These are phyloP conservation scores for Phytophthora chlamydospora DNA, from an alignment of 352 stramenopile species.

Conservation along the genomic window DNA sequence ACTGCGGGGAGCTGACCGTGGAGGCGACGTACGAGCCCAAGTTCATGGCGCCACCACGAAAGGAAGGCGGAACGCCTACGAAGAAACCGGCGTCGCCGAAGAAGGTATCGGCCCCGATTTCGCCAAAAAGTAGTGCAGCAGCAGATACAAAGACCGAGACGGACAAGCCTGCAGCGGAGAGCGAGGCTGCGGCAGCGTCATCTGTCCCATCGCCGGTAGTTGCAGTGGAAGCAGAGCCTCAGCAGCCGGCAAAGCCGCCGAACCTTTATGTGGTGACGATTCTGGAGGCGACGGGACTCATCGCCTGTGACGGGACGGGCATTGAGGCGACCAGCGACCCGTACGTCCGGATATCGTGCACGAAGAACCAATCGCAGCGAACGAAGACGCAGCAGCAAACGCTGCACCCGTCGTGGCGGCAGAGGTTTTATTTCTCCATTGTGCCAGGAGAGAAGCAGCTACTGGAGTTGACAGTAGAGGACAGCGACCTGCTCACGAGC, in stretches of 20 bases:
- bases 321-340: conserved; percentile 70
- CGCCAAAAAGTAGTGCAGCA: neutral
- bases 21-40: conserved; percentile 55
- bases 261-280: conserved; percentile 78
- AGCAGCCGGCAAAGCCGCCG: conserved; percentile 16
- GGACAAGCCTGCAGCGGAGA: conserved; percentile 15
- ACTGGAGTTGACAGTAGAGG: conserved; percentile 65
- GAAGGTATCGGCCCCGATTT: conserved; percentile 6
- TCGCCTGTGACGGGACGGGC: conserved; percentile 61
- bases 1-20: conserved; percentile 44
- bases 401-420: conserved; percentile 66
- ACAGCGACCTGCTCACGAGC: conserved; percentile 69
- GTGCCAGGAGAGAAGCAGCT: conserved; percentile 45
- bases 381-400: conserved; percentile 73
- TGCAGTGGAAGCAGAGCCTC: conserved; percentile 1
- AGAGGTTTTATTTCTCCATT: conserved; percentile 75
- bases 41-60: conserved; percentile 32
- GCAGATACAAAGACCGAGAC: conserved; percentile 3
- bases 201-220: neutral
- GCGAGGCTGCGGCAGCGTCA: neutral
- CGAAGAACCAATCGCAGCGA: conserved; percentile 61
- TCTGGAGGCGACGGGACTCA: conserved; percentile 59
- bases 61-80: conserved; percentile 10
- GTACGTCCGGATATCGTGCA: conserved; percentile 63
- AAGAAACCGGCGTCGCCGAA: conserved; percentile 13